These are phyloP conservation scores for Trichomonascaceae sp. DNA, from an alignment of 1,139 yeast species.

Conservation along the genomic window DNA sequence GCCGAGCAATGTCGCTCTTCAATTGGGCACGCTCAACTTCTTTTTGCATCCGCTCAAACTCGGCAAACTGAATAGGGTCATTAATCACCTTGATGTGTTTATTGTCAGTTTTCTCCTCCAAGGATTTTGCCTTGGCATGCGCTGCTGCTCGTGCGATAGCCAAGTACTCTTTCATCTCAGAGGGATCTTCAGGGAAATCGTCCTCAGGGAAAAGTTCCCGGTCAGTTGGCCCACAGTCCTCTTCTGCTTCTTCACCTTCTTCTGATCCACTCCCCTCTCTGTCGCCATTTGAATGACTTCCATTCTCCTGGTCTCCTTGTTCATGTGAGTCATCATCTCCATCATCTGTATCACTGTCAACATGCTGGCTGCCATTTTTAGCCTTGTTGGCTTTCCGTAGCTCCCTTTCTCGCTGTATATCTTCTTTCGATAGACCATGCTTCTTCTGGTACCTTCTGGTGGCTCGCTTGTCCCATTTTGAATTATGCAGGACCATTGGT, in stretches of 20 bases:
- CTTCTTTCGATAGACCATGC: constrained; percentile 12
- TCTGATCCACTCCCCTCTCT: constrained; percentile 4
- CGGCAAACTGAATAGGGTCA: constrained; percentile 5
- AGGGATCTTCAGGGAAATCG: background rate
- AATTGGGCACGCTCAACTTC: constrained; percentile 13
- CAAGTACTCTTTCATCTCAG: constrained; percentile 1
- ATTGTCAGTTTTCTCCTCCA: background rate
- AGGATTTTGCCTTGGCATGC: constrained; percentile 1
- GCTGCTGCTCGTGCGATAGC: background rate
- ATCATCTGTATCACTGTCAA: constrained; percentile 1
- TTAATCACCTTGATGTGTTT: constrained; percentile 6
- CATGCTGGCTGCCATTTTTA: constrained; percentile 1
- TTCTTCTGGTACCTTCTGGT: constrained; percentile 14
- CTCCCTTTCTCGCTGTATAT: constrained; percentile 3
- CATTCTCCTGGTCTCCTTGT: background rate
- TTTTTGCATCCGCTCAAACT: constrained; percentile 11
- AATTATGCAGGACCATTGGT: constrained; percentile 20
- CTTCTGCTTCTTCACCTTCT: constrained; percentile 5
- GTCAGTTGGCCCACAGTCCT: constrained; percentile 3
- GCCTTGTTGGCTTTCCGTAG: constrained; percentile 1
- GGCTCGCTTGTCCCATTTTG: constrained; percentile 20
- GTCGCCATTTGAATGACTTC: constrained; percentile 4
- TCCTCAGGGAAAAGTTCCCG: constrained; percentile 4
- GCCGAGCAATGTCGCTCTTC: constrained; percentile 12
- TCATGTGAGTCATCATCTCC: constrained; percentile 3